Evolutionary conservation across 1,139 yeast species (phyloP).

Genomic region (Blastobotrys elegans): DNA sequence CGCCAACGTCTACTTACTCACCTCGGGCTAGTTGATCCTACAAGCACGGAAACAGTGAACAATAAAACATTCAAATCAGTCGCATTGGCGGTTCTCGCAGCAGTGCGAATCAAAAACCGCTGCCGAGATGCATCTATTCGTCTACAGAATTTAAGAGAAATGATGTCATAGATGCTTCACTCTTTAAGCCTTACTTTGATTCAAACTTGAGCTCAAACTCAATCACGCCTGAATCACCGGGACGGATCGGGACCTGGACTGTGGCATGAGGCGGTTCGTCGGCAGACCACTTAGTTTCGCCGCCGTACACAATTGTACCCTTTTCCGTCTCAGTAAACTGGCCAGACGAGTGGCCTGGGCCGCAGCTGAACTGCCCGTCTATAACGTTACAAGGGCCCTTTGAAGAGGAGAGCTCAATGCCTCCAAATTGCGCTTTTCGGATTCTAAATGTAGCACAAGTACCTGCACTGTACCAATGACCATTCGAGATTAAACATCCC

Average conservation of each 20-base stretch:
- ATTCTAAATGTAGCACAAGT: conserved; percentile 76
- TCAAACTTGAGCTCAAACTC: conserved; percentile 42
- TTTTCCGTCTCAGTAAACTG: conserved; percentile 31
- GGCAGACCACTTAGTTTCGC: conserved; percentile 61
- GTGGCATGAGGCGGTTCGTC: conserved; percentile 45
- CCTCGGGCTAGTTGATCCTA: conserved; percentile 2
- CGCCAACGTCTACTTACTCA: conserved; percentile 14
- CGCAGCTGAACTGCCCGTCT: conserved; percentile 36
- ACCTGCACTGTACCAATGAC: conserved; percentile 78
- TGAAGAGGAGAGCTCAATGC: conserved; percentile 59
- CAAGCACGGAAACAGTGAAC: neutral
- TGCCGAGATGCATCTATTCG: neutral
- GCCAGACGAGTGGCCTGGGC: conserved; percentile 24
- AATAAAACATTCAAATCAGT: conserved; percentile 9
- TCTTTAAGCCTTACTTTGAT: neutral
- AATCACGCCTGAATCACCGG: conserved; percentile 41
- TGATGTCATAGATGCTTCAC: no score
- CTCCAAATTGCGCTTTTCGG: conserved; percentile 59
- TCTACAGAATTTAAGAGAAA: neutral
- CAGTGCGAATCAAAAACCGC: conserved; percentile 17
- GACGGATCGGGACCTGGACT: conserved; percentile 49
- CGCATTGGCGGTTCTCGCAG: conserved; percentile 15
- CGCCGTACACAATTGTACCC: conserved; percentile 53
- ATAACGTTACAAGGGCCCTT: conserved; percentile 69
- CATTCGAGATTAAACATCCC: conserved; percentile 82